Evolutionary conservation across 176 grass and related monocot genomes (phyloP).

Genomic region (Microstegium vimineum): DNA sequence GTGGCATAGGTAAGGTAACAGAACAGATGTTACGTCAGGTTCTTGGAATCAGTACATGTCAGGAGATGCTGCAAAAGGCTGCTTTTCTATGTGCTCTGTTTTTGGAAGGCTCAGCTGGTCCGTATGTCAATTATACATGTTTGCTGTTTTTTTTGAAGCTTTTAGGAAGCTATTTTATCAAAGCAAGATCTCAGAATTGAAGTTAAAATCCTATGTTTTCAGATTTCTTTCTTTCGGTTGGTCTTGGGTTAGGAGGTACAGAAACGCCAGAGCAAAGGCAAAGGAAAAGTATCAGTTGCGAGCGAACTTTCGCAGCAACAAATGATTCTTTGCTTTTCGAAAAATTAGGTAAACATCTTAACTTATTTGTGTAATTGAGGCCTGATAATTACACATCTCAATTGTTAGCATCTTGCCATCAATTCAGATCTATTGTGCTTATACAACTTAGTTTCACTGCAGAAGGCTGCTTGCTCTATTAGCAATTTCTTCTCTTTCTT

Average conservation of each 20-base stretch:
- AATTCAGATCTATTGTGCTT: constrained; percentile 10
- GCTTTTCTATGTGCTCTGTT: constrained; percentile 81
- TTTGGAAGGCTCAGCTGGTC: constrained; percentile 82
- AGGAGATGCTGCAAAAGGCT: constrained; percentile 79
- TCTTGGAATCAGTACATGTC: constrained; percentile 83
- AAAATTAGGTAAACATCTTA: constrained; percentile 58
- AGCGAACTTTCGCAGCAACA: constrained; percentile 75
- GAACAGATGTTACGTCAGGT: constrained; percentile 78
- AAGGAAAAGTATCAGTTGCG: constrained; percentile 89
- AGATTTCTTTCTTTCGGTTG: constrained; percentile 98
- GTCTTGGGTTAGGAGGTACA: constrained; percentile 83
- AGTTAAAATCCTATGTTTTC: constrained; percentile 25
- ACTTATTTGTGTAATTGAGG: background rate
- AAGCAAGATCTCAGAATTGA: constrained; percentile 6
- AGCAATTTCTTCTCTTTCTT: constrained; percentile 15
- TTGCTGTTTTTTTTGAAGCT: constrained; percentile 25
- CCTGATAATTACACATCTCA: constrained; percentile 2
- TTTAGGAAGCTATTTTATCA: constrained; percentile 19
- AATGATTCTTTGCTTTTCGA: constrained; percentile 61
- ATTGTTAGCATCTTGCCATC: background rate
- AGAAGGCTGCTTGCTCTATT: background rate
- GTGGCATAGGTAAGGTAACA: constrained; percentile 96
- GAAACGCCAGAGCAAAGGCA: constrained; percentile 73
- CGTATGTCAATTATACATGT: constrained; percentile 28
- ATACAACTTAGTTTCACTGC: background rate